Base-by-base conservation (phyloP, 495 filamentous ascomycete species). In the Penicillium riverlandense region DNA sequence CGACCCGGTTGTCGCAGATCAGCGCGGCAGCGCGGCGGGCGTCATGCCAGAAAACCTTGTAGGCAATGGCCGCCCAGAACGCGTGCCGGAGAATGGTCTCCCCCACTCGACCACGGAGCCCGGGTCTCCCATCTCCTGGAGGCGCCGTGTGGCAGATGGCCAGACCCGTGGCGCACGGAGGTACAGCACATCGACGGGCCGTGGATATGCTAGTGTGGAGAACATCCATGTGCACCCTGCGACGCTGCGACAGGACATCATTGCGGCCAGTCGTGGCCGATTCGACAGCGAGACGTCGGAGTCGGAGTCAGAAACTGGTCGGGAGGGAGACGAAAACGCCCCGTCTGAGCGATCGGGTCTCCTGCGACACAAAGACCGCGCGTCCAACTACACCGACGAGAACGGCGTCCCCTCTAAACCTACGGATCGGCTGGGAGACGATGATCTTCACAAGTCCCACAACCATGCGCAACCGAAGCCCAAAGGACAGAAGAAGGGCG, bases 191-290 rank as follows among this genome's bases (percentile, higher is more conserved):
- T 67, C 74, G 59, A 59, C 52, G 4, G 72, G 69, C 40, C 65
- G 60, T 46, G 75, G 72, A 15, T 66, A 80, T 30, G 57, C 66
- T 15, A 83, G 70, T 46, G 72, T 80, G 32, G 83, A 85, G 35
- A 83, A 91, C 47, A 85, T 95, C 45, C 80, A 81, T 50, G 84
- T 90, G 30, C 85, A 95, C 57, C 92, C 92, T n/a, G 82, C 86
- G 10, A 89, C 84, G 48, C 88, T 96, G 62, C 72, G 92, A 55
- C 87, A 95, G 53, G 85, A 91, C 6, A 92, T 98, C 46, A 91
- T 96, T 47, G 84, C 80, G 5, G 85, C 86, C 2, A 83, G 82
- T 53, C 69, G 78, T 38, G 54, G 46, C 22, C 62, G 76, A 30
- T 72, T 70, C 41, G 59, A 71, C 28, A 63, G 78, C 16, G 78